Conservation (phyloP, 257 asterid genomes). For the Solanum paucissectum region DNA sequence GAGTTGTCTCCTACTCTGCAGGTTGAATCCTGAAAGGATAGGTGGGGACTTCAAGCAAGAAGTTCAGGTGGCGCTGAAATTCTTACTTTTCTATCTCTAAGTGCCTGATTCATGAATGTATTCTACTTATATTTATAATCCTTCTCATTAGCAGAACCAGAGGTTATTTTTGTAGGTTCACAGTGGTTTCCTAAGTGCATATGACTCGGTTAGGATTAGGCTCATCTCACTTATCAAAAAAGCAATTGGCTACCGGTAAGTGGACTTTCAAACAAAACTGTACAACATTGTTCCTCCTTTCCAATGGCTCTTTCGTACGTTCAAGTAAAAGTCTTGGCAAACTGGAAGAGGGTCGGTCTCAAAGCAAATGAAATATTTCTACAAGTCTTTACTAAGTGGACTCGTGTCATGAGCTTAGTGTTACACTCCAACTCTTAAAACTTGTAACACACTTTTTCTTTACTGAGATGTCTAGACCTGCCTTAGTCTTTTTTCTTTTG, state of each 20-base stretch:
- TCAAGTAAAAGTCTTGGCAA: not conserved
- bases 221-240: constrained; percentile 65
- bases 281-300: not conserved
- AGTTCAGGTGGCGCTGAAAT: constrained; percentile 46
- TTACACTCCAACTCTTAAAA: not conserved
- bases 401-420: not conserved
- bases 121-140: not conserved
- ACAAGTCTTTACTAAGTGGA: not conserved
- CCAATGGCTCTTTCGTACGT: not conserved
- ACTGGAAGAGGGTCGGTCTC: too few relatives aligned
- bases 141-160: not conserved
- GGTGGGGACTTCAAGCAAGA: constrained; percentile 92
- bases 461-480: not conserved
- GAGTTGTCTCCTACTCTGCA: constrained; percentile 28
- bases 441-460: not conserved
- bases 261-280: not conserved
- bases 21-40: constrained; percentile 93
- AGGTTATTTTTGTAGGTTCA: constrained; percentile 57
- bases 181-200: constrained; percentile 87
- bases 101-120: not conserved
- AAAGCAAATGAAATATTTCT: not conserved
- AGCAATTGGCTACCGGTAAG: constrained; percentile 68
- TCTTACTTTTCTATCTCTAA: not conserved
- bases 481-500: not conserved
- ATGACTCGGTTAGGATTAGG: constrained; percentile 89